Conservation (phyloP, 169 alveolate species). For the Plasmodium sp. region DNA sequence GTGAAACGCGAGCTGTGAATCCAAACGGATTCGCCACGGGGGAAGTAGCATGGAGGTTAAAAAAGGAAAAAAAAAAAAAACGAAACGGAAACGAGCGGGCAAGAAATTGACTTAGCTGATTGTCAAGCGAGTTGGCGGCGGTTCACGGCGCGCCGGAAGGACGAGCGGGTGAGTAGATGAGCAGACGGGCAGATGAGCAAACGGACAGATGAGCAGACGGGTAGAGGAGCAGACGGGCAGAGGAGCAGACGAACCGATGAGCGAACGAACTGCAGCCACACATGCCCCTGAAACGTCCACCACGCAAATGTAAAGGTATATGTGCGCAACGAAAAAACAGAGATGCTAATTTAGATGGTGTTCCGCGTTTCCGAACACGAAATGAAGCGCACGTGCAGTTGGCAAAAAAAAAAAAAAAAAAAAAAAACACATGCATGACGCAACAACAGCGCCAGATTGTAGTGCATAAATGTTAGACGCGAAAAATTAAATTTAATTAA, state of each 20-base stretch:
- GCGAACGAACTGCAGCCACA: background rate
- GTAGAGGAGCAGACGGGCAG: background rate
- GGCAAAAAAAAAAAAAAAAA: background rate
- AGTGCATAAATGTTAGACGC: slow-evolving; percentile 46
- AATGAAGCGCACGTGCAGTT: slow-evolving; percentile 29
- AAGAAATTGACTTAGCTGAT: background rate
- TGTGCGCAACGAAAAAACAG: background rate
- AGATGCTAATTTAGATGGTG: slow-evolving; percentile 8
- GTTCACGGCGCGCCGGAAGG: background rate
- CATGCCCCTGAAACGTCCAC: background rate
- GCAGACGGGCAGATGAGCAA: background rate
- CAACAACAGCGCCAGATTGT: background rate
- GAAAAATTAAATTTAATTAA: slow-evolving; percentile 1
- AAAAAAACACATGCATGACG: background rate
- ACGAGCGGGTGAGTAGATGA: background rate
- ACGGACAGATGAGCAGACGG: background rate
- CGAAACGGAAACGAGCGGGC: background rate
- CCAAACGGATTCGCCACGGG: background rate
- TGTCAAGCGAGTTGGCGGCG: background rate
- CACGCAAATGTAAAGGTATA: background rate
- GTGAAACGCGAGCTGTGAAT: background rate
- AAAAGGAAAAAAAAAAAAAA: background rate
- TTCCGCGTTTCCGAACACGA: background rate
- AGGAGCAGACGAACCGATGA: no score
- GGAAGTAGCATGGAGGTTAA: background rate